A percentile compares a stretch with the other conserved stretches of the same genome.
Conservation (phyloP, 495 filamentous ascomycete species). For the Aspergillus baeticus region DNA sequence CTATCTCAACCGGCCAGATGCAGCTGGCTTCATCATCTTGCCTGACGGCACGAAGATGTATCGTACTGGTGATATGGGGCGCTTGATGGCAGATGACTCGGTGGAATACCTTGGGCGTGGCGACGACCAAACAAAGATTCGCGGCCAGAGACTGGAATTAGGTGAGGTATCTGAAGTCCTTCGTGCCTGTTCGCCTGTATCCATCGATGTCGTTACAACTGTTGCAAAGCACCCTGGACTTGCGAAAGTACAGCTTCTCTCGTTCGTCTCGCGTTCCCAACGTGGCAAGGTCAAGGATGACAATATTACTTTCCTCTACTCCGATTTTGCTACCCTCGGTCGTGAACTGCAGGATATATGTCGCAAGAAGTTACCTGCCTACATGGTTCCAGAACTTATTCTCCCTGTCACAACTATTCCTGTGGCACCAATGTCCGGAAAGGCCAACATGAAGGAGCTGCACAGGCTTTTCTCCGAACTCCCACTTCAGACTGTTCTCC, state of each 20-base stretch:
- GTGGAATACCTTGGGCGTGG: conserved; percentile 67
- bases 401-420: conserved; percentile 44
- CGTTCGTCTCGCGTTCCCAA: conserved; percentile 29
- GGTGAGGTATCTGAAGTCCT: conserved; percentile 67
- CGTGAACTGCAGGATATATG: conserved; percentile 35
- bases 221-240: conserved; percentile 45
- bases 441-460: conserved; percentile 49
- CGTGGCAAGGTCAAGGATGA: conserved; percentile 5
- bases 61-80: conserved; percentile 49
- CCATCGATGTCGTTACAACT: conserved; percentile 39
- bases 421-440: conserved; percentile 42
- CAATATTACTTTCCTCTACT: conserved; percentile 18
- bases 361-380: conserved; percentile 45
- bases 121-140: conserved; percentile 78
- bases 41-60: conserved; percentile 44
- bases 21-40: conserved; percentile 40
- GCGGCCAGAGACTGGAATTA: conserved; percentile 75
- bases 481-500: conserved; percentile 19
- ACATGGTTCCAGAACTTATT: conserved; percentile 55
- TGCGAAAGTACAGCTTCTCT: conserved; percentile 41
- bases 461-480: conserved; percentile 27
- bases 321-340: conserved; percentile 22
- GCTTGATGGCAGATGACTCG: conserved; percentile 44
- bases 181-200: conserved; percentile 30
- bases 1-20: conserved; percentile 74